Evolutionary conservation across 352 stramenopile genomes (phyloP).

Genomic region (Phytophthora multivora): DNA sequence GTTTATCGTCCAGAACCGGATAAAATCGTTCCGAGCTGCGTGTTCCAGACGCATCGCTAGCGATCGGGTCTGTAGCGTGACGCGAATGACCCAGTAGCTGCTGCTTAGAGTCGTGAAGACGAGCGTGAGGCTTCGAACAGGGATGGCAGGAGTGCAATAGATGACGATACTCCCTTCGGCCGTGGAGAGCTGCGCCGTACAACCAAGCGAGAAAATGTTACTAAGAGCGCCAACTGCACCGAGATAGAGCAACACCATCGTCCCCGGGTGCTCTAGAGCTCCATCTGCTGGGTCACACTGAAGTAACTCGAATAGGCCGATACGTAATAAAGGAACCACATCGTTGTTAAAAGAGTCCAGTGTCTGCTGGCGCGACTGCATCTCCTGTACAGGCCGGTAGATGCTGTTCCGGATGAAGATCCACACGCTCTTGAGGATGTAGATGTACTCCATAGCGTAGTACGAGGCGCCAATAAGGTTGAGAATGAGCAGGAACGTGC

Average conservation of each 20-base stretch:
- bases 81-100: slow-evolving; percentile 44
- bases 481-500: slow-evolving; percentile 41
- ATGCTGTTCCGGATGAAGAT: slow-evolving; percentile 31
- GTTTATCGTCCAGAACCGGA: slow-evolving; percentile 31
- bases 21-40: slow-evolving; percentile 26
- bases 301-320: slow-evolving; percentile 23
- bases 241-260: slow-evolving; percentile 45
- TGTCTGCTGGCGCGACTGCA: not conserved
- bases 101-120: slow-evolving; percentile 44
- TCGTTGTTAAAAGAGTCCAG: slow-evolving; percentile 14
- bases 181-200: slow-evolving; percentile 32
- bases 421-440: slow-evolving; percentile 32
- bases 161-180: slow-evolving; percentile 40
- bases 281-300: slow-evolving; percentile 34
- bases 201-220: slow-evolving; percentile 51
- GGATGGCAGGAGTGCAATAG: slow-evolving; percentile 37
- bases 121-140: slow-evolving; percentile 35
- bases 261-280: slow-evolving; percentile 36
- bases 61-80: slow-evolving; percentile 38
- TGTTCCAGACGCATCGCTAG: slow-evolving; percentile 32
- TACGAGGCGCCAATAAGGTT: slow-evolving; percentile 40
- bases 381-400: slow-evolving; percentile 13
- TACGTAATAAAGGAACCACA: not conserved
- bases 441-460: slow-evolving; percentile 43
- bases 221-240: slow-evolving; percentile 43